Percentiles rank a stretch among this genome's conserved stretches.
Conservation (phyloP, 2,329 filamentous ascomycete species). For the Xylaria sp. region DNA sequence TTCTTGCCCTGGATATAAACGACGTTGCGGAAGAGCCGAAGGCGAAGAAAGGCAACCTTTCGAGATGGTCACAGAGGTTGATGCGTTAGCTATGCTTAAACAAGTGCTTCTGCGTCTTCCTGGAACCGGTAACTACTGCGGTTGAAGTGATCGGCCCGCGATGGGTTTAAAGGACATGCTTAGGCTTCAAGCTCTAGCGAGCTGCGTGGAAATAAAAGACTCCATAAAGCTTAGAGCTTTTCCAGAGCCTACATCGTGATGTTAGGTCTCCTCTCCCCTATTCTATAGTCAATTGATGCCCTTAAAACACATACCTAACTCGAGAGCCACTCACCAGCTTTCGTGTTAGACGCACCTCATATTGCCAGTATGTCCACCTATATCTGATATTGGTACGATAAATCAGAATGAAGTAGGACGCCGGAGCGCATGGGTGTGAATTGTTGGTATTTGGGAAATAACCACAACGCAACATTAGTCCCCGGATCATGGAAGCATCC, state of each 20-base stretch:
- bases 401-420: background rate
- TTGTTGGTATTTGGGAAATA: background rate
- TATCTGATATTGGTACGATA: background rate
- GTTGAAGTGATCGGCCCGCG: background rate
- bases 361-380: background rate
- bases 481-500: slow-evolving; percentile 26
- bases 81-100: slow-evolving; percentile 13
- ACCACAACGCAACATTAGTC: background rate
- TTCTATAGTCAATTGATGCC: background rate
- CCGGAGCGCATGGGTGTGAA: slow-evolving; percentile 3
- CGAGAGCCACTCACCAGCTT: background rate
- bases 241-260: background rate
- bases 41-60: slow-evolving; percentile 10
- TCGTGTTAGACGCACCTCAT: background rate
- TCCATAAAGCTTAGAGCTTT: background rate
- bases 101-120: background rate
- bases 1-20: slow-evolving; percentile 35
- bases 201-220: background rate
- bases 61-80: slow-evolving; percentile 7
- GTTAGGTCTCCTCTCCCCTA: background rate
- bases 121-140: background rate
- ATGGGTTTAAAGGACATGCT: slow-evolving; percentile 10
- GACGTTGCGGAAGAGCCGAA: slow-evolving; percentile 8
- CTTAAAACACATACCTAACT: background rate
- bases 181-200: background rate